Percentiles rank a stretch among this genome's conserved stretches.
Evolutionary conservation across 1,284 basidiomycete genomes (phyloP).

Genomic region (Leccinum glutinopallens): DNA sequence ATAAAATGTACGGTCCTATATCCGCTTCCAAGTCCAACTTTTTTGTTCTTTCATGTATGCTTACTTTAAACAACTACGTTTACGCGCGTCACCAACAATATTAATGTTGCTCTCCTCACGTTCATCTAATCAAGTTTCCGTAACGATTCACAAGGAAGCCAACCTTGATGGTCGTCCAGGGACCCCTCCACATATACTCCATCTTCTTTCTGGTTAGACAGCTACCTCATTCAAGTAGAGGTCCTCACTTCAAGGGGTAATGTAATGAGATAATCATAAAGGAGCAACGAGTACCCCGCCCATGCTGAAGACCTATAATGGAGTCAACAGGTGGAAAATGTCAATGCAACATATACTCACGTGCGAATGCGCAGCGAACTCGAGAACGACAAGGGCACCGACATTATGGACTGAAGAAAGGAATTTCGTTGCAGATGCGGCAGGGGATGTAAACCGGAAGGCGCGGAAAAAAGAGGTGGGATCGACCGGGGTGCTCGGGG

Average conservation of each 20-base stretch:
- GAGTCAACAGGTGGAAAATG: neutral
- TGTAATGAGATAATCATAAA: slow-evolving; percentile 5
- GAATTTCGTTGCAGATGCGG: neutral
- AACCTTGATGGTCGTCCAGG: slow-evolving; percentile 1
- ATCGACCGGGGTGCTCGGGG: too few relatives aligned
- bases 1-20: too few relatives aligned
- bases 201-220: neutral
- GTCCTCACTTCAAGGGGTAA: neutral
- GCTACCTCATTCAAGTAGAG: neutral
- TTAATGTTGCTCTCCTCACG: too few relatives aligned
- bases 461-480: neutral
- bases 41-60: too few relatives aligned
- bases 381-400: neutral
- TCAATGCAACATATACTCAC: neutral
- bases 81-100: too few relatives aligned
- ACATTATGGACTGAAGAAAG: neutral
- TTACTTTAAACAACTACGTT: too few relatives aligned
- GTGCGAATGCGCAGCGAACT: neutral
- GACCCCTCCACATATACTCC: slow-evolving; percentile 1
- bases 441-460: neutral
- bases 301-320: neutral
- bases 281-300: neutral
- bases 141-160: slow-evolving; percentile 4
- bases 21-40: too few relatives aligned
- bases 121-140: neutral